Evolutionary conservation across 2,329 filamentous ascomycete species (phyloP).

Genomic region (Stenocarpella maydis): DNA sequence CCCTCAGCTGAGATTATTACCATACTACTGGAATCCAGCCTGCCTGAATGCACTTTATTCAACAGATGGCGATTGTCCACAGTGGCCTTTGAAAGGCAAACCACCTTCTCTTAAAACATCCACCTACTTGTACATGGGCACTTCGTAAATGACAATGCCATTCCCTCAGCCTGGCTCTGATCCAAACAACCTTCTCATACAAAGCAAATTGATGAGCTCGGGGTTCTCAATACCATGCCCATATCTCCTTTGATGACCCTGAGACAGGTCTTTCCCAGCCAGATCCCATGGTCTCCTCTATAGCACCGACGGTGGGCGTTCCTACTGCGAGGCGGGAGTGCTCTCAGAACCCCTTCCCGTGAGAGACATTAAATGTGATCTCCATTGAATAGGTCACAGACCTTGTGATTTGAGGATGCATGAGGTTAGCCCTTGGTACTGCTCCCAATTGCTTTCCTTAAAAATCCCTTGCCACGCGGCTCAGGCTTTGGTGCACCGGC

Average conservation of each 20-base stretch:
- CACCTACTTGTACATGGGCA: slow-evolving; percentile 34
- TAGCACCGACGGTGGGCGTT: not conserved
- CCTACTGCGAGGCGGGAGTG: not conserved
- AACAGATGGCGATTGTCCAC: slow-evolving; percentile 16
- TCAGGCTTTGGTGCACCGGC: slow-evolving; percentile 80
- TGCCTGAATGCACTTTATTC: slow-evolving; percentile 29
- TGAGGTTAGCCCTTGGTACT: slow-evolving; percentile 11
- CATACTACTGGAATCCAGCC: slow-evolving; percentile 15
- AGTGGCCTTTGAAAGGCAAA: slow-evolving; percentile 10
- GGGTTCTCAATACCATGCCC: not conserved
- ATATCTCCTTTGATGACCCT: too few species aligned
- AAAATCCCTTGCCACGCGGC: slow-evolving; percentile 58
- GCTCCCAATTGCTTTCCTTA: slow-evolving; percentile 61
- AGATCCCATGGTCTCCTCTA: not conserved
- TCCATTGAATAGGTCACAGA: not conserved
- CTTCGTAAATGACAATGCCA: slow-evolving; percentile 30
- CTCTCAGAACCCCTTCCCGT: not conserved
- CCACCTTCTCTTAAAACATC: slow-evolving; percentile 26
- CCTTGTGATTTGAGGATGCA: not conserved
- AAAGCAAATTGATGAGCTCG: slow-evolving; percentile 10
- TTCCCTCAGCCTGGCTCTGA: slow-evolving; percentile 31
- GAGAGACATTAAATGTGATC: not conserved
- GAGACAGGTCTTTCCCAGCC: not conserved
- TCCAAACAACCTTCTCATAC: slow-evolving; percentile 26
- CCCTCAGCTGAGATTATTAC: slow-evolving; percentile 23